These are phyloP conservation scores for Buddleja alternifolia DNA, from an alignment of 257 asterid genomes.

Conservation along the genomic window DNA sequence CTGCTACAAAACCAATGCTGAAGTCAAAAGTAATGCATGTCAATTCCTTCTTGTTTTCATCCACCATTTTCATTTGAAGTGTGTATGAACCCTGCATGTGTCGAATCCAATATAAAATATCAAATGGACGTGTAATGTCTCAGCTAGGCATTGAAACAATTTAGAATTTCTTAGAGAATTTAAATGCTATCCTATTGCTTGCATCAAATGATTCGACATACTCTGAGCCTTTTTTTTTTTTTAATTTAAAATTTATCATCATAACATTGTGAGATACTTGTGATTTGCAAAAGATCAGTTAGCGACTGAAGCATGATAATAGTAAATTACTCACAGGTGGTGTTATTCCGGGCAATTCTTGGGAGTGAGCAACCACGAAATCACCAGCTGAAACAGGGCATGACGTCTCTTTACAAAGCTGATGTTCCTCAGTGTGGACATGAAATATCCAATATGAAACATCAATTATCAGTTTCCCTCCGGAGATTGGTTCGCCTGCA, in stretches of 20 bases:
- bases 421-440: slow-evolving; percentile 54
- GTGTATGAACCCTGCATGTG: slow-evolving; percentile 69
- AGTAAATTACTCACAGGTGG: slow-evolving; percentile 71
- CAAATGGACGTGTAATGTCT: not conserved
- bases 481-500: slow-evolving; percentile 63
- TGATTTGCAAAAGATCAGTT: not conserved
- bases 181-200: no score
- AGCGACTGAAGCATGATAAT: not conserved
- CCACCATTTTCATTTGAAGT: slow-evolving; percentile 62
- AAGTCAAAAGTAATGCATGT: slow-evolving; percentile 77
- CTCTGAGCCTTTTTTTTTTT: not conserved
- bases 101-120: not conserved
- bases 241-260: not conserved
- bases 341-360: slow-evolving; percentile 71
- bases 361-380: slow-evolving; percentile 73
- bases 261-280: not conserved
- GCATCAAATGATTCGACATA: not conserved
- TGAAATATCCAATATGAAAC: slow-evolving; percentile 58
- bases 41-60: slow-evolving; percentile 46
- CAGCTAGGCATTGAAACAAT: not conserved
- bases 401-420: slow-evolving; percentile 73
- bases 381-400: slow-evolving; percentile 81
- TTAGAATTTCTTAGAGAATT: not conserved
- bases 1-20: slow-evolving; percentile 57
- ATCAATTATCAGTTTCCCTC: slow-evolving; percentile 70